phyloP scores from a whole-genome alignment of 805 yeast species.

The Candida coquimbonensis region DNA sequence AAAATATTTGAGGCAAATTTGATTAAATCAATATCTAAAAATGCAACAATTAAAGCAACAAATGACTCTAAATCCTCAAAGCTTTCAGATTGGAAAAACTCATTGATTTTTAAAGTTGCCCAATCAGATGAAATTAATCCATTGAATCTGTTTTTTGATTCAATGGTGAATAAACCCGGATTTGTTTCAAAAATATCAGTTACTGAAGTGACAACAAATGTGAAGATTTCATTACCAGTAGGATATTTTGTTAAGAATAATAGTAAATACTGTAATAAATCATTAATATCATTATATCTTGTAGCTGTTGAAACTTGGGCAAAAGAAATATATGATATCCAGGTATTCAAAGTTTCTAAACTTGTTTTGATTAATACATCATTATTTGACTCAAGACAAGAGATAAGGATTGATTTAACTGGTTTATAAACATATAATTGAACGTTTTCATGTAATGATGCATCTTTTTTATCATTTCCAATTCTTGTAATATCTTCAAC shows the following conservation, averaged over 20 bases:
- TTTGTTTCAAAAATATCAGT: conserved; percentile 24
- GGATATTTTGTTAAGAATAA: conserved; percentile 6
- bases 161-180: conserved; percentile 19
- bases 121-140: conserved; percentile 37
- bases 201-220: conserved; percentile 9
- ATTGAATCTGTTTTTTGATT: conserved; percentile 12
- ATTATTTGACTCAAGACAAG: conserved; percentile 11
- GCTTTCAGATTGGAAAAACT: conserved; percentile 27
- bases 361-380: conserved; percentile 12
- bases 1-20: conserved; percentile 34
- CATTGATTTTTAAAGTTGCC: conserved; percentile 34
- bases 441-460: conserved; percentile 32
- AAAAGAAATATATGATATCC: conserved; percentile 32
- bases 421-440: conserved; percentile 29
- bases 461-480: conserved; percentile 17
- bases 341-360: conserved; percentile 27
- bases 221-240: conserved; percentile 9
- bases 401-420: conserved; percentile 18
- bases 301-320: conserved; percentile 24
- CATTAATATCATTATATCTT: conserved; percentile 19
- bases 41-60: conserved; percentile 38
- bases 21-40: conserved; percentile 40
- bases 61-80: conserved; percentile 35
- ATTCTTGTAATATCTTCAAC: conserved; percentile 44
- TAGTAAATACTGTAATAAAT: conserved; percentile 13